Percentiles rank a stretch among this genome's conserved stretches.
Evolutionary conservation across 2,329 filamentous ascomycete genomes (phyloP).

Genomic region (Amauroascus niger): DNA sequence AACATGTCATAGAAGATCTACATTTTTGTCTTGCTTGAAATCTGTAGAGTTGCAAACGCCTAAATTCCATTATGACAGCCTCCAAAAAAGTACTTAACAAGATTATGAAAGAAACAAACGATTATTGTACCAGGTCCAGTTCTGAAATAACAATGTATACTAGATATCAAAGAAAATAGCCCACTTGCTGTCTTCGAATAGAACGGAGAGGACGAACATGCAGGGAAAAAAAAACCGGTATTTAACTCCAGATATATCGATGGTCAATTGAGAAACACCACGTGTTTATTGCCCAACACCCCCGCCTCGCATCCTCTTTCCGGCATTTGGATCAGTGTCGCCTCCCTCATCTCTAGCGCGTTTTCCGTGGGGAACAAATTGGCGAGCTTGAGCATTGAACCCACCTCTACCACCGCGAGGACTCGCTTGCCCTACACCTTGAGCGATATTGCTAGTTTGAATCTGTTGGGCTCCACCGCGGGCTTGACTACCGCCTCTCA

Average conservation of each 20-base stretch:
- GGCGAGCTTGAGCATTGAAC: conserved; percentile 43
- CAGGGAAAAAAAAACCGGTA: not conserved
- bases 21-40: not conserved
- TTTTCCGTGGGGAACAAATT: conserved; percentile 50
- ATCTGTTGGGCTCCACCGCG: conserved; percentile 39
- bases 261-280: not conserved
- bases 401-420: conserved; percentile 29
- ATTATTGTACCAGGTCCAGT: not conserved
- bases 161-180: not conserved
- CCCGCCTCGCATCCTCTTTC: conserved; percentile 42
- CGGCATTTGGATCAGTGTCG: conserved; percentile 32
- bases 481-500: conserved; percentile 31
- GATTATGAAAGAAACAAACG: not conserved
- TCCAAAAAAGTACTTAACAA: not conserved
- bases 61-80: not conserved
- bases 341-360: conserved; percentile 45
- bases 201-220: not conserved
- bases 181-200: not conserved
- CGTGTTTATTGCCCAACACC: conserved; percentile 12
- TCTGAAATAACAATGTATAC: not conserved
- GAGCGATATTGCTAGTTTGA: conserved; percentile 30
- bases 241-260: not conserved
- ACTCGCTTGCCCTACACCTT: conserved; percentile 24
- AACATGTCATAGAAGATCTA: not conserved
- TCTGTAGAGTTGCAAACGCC: not conserved